These are phyloP conservation scores for Cercophora scortea DNA, from an alignment of 495 filamentous ascomycete genomes.

Conservation along the genomic window DNA sequence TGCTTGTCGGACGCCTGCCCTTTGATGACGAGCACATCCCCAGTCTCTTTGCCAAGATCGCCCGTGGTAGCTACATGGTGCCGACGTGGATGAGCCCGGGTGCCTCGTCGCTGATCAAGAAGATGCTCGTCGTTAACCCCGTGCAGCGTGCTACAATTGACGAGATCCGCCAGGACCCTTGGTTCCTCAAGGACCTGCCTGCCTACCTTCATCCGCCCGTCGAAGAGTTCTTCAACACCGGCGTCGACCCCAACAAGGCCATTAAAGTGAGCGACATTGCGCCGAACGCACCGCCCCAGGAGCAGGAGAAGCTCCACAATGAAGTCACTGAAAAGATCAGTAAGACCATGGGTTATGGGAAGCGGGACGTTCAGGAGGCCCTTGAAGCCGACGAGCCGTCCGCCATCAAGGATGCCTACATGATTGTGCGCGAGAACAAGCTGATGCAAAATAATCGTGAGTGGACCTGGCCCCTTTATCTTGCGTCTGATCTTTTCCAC, in stretches of 20 bases:
- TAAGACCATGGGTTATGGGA: conserved; percentile 94
- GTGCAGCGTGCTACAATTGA: conserved; percentile 87
- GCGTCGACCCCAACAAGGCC: conserved; percentile 82
- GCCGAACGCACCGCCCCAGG: conserved; percentile 63
- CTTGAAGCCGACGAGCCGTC: conserved; percentile 86
- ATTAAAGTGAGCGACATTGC: conserved; percentile 74
- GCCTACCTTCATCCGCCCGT: conserved; percentile 81
- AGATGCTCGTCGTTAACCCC: conserved; percentile 92
- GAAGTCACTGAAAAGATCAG: conserved; percentile 90
- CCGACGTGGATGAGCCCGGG: conserved; percentile 82
- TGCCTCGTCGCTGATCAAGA: conserved; percentile 76
- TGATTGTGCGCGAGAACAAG: conserved; percentile 95
- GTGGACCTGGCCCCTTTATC: conserved; percentile 26
- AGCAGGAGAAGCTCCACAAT: conserved; percentile 84
- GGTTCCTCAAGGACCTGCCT: conserved; percentile 84
- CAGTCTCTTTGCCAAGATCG: conserved; percentile 37
- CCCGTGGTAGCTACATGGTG: conserved; percentile 70
- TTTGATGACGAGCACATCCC: conserved; percentile 89
- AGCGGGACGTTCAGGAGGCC: conserved; percentile 91
- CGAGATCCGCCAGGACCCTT: conserved; percentile 89
- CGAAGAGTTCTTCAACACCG: conserved; percentile 87
- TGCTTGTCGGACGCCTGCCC: conserved; percentile 83
- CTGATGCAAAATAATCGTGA: conserved; percentile 92
- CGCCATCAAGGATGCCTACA: conserved; percentile 96
- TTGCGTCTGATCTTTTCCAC: not conserved